Percentiles rank a stretch among this genome's conserved stretches.
Evolutionary conservation across 2,329 filamentous ascomycete genomes (phyloP).

Genomic region (Harringtonia aguacate): DNA sequence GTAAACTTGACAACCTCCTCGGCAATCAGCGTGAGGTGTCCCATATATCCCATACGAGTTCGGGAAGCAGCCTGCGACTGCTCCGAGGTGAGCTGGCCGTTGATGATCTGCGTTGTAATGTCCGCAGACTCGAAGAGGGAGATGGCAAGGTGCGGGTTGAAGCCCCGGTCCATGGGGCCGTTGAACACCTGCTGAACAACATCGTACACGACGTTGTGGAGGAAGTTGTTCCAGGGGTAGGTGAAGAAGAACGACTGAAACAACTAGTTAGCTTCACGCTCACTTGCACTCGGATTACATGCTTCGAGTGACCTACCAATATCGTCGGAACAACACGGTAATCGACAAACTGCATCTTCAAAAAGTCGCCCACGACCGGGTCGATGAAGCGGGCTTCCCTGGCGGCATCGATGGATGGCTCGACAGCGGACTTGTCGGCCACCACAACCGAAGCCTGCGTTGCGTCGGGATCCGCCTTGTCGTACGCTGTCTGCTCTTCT

Average conservation of each 20-base stretch:
- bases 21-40: slow-evolving; percentile 89
- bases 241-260: slow-evolving; percentile 88
- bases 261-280: slow-evolving; percentile 15
- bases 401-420: neutral
- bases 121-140: slow-evolving; percentile 87
- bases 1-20: slow-evolving; percentile 99
- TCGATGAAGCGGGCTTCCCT: slow-evolving; percentile 18
- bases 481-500: neutral
- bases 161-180: slow-evolving; percentile 92
- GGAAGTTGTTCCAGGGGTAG: slow-evolving; percentile 98
- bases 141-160: slow-evolving; percentile 79
- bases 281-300: too few species aligned
- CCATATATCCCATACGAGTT: slow-evolving; percentile 97
- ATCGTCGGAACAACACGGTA: slow-evolving; percentile 92
- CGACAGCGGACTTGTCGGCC: slow-evolving; percentile 13
- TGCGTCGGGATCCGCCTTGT: slow-evolving; percentile 9
- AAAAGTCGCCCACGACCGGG: slow-evolving; percentile 83
- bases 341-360: slow-evolving; percentile 96
- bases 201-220: slow-evolving; percentile 98
- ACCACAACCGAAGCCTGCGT: slow-evolving; percentile 19
- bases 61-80: slow-evolving; percentile 72
- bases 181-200: slow-evolving; percentile 99
- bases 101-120: slow-evolving; percentile 83
- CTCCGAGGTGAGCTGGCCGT: slow-evolving; percentile 80
- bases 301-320: too few species aligned